Percentiles rank a stretch among this genome's conserved stretches.
Evolutionary conservation across 352 stramenopile genomes (phyloP).

Genomic region (Phytophthora sp.): DNA sequence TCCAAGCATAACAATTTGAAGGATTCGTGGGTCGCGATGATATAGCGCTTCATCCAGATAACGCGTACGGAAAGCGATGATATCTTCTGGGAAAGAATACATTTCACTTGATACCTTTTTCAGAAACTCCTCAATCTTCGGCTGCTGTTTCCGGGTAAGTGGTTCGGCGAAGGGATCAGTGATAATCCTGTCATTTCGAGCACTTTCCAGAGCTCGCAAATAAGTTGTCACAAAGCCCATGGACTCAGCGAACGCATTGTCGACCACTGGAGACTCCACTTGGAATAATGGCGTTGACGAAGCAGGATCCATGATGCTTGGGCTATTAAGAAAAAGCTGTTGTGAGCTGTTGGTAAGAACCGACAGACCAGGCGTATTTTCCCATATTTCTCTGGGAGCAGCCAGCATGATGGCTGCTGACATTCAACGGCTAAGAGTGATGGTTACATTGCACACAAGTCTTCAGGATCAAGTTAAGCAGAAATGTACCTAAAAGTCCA

Average conservation of each 20-base stretch:
- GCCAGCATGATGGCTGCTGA: neutral
- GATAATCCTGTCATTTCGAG: slow-evolving; percentile 38
- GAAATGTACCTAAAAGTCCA: too few species aligned
- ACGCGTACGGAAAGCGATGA: slow-evolving; percentile 54
- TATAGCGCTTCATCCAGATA: slow-evolving; percentile 61
- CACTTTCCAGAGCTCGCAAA: slow-evolving; percentile 37
- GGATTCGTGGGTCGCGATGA: slow-evolving; percentile 43
- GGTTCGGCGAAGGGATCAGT: slow-evolving; percentile 42
- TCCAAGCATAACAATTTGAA: slow-evolving; percentile 64
- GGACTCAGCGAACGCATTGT: slow-evolving; percentile 32
- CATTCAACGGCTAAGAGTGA: too few species aligned
- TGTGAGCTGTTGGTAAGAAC: neutral
- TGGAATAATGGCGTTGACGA: slow-evolving; percentile 18
- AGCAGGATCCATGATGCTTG: slow-evolving; percentile 18
- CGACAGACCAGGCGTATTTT: neutral
- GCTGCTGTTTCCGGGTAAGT: slow-evolving; percentile 25
- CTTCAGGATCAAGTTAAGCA: too few species aligned
- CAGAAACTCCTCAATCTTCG: slow-evolving; percentile 34
- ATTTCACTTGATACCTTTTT: slow-evolving; percentile 5
- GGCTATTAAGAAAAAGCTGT: slow-evolving; percentile 6
- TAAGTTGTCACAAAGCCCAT: slow-evolving; percentile 45
- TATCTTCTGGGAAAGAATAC: slow-evolving; percentile 13
- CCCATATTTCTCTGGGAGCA: slow-evolving; percentile 5
- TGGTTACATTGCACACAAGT: too few species aligned
- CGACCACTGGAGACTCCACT: slow-evolving; percentile 5